Percentiles rank a stretch among this genome's conserved stretches.
phyloP scores from a whole-genome alignment of 2,329 filamentous ascomycete genomes.

The Aureobasidium subglaciale region DNA sequence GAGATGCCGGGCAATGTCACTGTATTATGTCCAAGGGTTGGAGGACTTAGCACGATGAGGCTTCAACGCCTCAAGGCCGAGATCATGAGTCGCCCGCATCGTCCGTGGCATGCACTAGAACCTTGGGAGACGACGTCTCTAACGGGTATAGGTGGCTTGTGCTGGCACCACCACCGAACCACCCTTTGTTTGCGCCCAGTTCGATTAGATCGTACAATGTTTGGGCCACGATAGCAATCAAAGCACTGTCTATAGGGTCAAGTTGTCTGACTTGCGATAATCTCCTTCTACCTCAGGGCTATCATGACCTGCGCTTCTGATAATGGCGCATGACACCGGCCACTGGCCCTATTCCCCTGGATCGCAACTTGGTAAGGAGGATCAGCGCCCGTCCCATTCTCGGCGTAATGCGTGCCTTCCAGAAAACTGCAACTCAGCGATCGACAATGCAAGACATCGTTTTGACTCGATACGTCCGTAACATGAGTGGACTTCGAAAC shows the following conservation, averaged over 20 bases:
- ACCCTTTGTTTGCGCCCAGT: conserved; percentile 1
- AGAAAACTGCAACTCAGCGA: background rate
- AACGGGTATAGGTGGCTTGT: conserved; percentile 2
- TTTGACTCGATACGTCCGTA: conserved; percentile 1
- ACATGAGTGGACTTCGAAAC: background rate
- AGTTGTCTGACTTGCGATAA: background rate
- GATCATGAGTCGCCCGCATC: conserved; percentile 10
- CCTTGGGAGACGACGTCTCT: background rate
- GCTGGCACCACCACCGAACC: conserved; percentile 5
- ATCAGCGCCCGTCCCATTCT: background rate
- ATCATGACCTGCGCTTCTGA: background rate
- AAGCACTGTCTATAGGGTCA: background rate
- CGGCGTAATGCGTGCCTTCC: background rate
- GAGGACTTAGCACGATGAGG: conserved; percentile 4
- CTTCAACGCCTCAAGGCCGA: conserved; percentile 11
- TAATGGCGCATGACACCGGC: background rate
- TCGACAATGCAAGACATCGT: conserved; percentile 9
- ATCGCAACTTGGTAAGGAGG: background rate
- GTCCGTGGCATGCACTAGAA: conserved; percentile 7
- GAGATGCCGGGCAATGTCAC: conserved; percentile 1
- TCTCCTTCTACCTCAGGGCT: background rate
- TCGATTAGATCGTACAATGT: background rate
- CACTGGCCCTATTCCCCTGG: background rate
- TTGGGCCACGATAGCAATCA: background rate
- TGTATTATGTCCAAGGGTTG: background rate